Conservation (phyloP, 2,329 filamentous ascomycete species). For the Pyrenophora tritici-repentis region DNA sequence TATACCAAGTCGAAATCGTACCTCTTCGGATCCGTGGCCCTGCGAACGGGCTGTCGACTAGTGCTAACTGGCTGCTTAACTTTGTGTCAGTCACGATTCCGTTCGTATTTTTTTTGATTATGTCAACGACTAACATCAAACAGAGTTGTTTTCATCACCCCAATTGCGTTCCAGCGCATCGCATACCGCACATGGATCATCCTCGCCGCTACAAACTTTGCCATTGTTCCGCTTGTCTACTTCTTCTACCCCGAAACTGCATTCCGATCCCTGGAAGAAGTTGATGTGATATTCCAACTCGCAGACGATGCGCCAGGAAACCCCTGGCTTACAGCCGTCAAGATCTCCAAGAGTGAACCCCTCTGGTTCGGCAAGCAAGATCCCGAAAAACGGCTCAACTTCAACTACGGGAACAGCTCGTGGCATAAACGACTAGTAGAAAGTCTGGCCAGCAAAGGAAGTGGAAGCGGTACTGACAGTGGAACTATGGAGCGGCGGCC, state of each 20-base stretch:
- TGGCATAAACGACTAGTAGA: conserved; percentile 32
- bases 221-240: conserved; percentile 61
- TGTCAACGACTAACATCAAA: conserved; percentile 38
- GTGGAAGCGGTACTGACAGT: conserved; percentile 16
- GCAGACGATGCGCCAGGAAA: conserved; percentile 56
- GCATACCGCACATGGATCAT: conserved; percentile 63
- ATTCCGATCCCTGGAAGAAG: conserved; percentile 64
- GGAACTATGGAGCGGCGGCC: conserved; percentile 5
- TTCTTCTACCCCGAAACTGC: conserved; percentile 67
- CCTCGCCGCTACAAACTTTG: conserved; percentile 59
- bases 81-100: conserved; percentile 51
- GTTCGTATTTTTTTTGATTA: background rate
- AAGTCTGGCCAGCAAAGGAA: conserved; percentile 18
- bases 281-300: conserved; percentile 66
- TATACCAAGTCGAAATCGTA: conserved; percentile 75
- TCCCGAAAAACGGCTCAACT: conserved; percentile 52
- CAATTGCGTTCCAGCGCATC: conserved; percentile 61
- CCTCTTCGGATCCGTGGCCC: conserved; percentile 85
- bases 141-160: conserved; percentile 69
- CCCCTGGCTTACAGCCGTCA: conserved; percentile 55
- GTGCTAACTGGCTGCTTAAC: conserved; percentile 81
- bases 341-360: conserved; percentile 57
- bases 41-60: conserved; percentile 83
- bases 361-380: conserved; percentile 62
- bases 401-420: conserved; percentile 50